A percentile compares a stretch with the other conserved stretches of the same genome.
Evolutionary conservation across 192 early-diverging fungal genomes (phyloP).

Genomic region (Podila epicladia): DNA sequence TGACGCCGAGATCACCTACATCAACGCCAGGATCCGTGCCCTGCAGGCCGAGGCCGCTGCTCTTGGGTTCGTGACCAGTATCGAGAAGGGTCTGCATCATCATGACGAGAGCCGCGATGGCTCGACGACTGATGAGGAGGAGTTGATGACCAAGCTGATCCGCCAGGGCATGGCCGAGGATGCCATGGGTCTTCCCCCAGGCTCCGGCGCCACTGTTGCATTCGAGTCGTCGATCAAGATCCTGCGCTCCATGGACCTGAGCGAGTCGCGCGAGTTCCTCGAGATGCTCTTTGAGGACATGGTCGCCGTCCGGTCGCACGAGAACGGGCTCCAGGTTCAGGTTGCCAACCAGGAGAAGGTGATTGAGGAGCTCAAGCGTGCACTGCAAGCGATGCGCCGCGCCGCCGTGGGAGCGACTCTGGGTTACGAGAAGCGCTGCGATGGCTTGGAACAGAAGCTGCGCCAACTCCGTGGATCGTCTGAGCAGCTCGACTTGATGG

Average conservation of each 20-base stretch:
- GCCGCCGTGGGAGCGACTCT: conserved; percentile 62
- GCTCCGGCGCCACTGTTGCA: conserved; percentile 57
- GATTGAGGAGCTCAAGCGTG: conserved; percentile 60
- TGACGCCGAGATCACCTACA: conserved; percentile 65
- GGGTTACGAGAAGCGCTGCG: conserved; percentile 57
- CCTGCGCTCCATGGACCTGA: conserved; percentile 58
- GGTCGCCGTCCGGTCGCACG: conserved; percentile 57
- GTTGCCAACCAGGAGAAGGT: conserved; percentile 61
- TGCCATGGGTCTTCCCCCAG: conserved; percentile 47
- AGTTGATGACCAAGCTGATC: conserved; percentile 40
- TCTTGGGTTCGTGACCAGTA: conserved; percentile 31
- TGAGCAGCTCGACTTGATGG: conserved; percentile 1
- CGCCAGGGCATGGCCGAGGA: conserved; percentile 44
- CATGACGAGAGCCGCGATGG: conserved; percentile 12
- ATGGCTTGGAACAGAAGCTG: conserved; percentile 50
- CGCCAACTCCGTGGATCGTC: conserved; percentile 30
- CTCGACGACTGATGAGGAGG: conserved; percentile 40
- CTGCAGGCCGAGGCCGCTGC: conserved; percentile 62
- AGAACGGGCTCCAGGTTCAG: conserved; percentile 55
- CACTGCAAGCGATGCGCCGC: conserved; percentile 66
- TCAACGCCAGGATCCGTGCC: conserved; percentile 61
- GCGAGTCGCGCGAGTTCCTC: conserved; percentile 59
- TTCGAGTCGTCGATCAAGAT: conserved; percentile 61
- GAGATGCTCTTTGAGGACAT: conserved; percentile 69
- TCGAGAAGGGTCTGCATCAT: conserved; percentile 20